Conservation (phyloP, 495 filamentous ascomycete genomes). For the Lasiosphaeria miniovina region DNA sequence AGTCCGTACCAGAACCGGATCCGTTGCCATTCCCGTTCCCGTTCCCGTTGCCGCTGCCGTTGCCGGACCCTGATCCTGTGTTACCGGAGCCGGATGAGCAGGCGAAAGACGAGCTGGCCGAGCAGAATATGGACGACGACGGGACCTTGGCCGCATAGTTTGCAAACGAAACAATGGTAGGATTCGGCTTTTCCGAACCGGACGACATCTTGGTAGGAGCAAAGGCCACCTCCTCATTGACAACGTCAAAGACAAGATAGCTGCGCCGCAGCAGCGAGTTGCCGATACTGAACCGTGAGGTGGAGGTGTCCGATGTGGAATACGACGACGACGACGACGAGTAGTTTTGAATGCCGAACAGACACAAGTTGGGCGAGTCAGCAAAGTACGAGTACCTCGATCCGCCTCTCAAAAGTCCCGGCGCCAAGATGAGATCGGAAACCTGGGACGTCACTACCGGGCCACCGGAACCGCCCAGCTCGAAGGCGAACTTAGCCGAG, state of each 20-base stretch:
- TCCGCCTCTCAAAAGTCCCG: constrained; percentile 25
- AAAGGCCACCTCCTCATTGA: constrained; percentile 71
- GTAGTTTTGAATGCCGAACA: constrained; percentile 59
- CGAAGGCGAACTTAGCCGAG: constrained; percentile 57
- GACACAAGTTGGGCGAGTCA: constrained; percentile 41
- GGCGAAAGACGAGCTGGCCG: background rate
- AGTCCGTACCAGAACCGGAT: background rate
- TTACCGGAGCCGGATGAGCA: background rate
- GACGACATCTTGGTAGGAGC: constrained; percentile 69
- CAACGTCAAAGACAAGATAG: constrained; percentile 81
- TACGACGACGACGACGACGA: constrained; percentile 22
- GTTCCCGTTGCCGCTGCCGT: background rate
- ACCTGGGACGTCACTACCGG: constrained; percentile 60
- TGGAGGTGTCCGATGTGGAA: constrained; percentile 35
- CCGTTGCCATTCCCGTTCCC: background rate
- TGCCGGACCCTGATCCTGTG: background rate
- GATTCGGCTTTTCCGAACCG: constrained; percentile 10
- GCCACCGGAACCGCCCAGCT: constrained; percentile 44
- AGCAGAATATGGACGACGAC: constrained; percentile 19
- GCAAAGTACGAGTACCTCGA: background rate
- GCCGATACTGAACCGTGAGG: constrained; percentile 54
- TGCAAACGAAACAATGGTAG: constrained; percentile 29
- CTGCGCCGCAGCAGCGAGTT: constrained; percentile 80
- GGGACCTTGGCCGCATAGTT: constrained; percentile 28
- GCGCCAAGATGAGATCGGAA: constrained; percentile 61